phyloP scores from a whole-genome alignment of 495 filamentous ascomycete genomes.

The Bryoglossum gracile region DNA sequence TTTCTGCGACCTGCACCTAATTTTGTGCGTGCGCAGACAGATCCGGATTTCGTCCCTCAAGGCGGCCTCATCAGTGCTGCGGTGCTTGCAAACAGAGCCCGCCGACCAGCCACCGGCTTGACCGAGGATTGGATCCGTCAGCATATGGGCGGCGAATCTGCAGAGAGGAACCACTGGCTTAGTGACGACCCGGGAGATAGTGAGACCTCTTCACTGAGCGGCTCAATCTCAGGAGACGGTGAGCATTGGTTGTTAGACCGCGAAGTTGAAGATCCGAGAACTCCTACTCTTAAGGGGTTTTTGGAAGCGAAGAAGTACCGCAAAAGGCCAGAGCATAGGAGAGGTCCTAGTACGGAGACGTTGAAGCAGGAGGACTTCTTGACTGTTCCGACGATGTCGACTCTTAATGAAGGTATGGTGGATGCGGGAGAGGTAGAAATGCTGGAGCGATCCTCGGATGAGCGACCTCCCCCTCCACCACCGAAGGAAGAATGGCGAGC shows the following conservation, averaged over 20 bases:
- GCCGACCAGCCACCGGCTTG: conserved; percentile 51
- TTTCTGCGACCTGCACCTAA: conserved; percentile 43
- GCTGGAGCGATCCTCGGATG: conserved; percentile 22
- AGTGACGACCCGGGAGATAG: conserved; percentile 65
- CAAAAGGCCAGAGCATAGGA: conserved; percentile 26
- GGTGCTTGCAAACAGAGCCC: conserved; percentile 47
- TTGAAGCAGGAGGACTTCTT: conserved; percentile 53
- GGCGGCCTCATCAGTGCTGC: conserved; percentile 37
- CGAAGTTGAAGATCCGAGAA: conserved; percentile 20
- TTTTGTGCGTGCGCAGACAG: conserved; percentile 27
- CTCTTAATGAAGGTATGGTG: conserved; percentile 37
- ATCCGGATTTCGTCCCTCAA: conserved; percentile 32
- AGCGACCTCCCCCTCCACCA: conserved; percentile 42
- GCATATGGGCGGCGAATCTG: conserved; percentile 55
- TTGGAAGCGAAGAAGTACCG: conserved; percentile 8
- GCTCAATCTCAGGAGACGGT: conserved; percentile 37
- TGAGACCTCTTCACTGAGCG: conserved; percentile 56
- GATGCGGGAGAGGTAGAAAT: conserved; percentile 28
- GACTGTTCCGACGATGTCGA: conserved; percentile 25
- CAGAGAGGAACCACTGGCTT: conserved; percentile 63
- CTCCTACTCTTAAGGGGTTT: conserved; percentile 24
- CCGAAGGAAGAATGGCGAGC: conserved; percentile 23
- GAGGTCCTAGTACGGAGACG: conserved; percentile 55
- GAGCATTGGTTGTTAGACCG: conserved; percentile 14
- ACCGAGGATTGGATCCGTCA: conserved; percentile 75